Evolutionary conservation across 768 basidiomycete genomes (phyloP), one percentile per base, ranked within the genome.

Genomic region (Fomitopsis pulvina): DNA sequence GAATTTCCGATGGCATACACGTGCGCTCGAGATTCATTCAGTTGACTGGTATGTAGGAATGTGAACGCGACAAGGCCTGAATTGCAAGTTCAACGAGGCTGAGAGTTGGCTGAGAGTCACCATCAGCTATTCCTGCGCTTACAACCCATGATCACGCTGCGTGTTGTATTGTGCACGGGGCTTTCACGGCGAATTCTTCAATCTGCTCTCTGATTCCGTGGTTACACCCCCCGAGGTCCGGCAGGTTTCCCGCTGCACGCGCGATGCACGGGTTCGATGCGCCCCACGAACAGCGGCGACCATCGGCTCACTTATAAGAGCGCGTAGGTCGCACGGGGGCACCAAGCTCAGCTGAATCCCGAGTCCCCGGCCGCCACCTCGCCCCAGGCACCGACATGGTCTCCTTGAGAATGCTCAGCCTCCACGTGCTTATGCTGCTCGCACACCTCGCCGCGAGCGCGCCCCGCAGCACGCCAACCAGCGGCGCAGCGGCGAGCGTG

Each of bases 401-500:
- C 30, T 32, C 16, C 30, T 32, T 32, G 7, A 32, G 16, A 16
- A 32, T 16, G 30, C 30, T 32, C 30, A 32, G 30, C 30, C 16
- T 32, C 30, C 16, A 32, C 16, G 30, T 16, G 16, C 30, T 32
- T 7, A 7, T 32, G 16, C 30, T 16, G 16, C 30, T 32, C 16
- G 30, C 16, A 16, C 7, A 7, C 30, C 30, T 32, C 16, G 30
- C 16, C 30, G 30, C 30, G 30, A 16, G 8, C 30, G 30, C 16
- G 30, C 30, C 46, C 4, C 28, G 30, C 22, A 41, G 22, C 43
- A 52, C 50, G 16, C 47, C 55, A 4, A 47, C 55, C 21, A 48
- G 51, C 38, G 52, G 43, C 44, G 54, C 54, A 11, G 50, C 54
- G 4, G 22, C 48, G 0, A 51, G 55, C 4, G 10, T 56, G 20